phyloP scores from a whole-genome alignment of 305 asterid genomes.

The Fraxinus baroniana region DNA sequence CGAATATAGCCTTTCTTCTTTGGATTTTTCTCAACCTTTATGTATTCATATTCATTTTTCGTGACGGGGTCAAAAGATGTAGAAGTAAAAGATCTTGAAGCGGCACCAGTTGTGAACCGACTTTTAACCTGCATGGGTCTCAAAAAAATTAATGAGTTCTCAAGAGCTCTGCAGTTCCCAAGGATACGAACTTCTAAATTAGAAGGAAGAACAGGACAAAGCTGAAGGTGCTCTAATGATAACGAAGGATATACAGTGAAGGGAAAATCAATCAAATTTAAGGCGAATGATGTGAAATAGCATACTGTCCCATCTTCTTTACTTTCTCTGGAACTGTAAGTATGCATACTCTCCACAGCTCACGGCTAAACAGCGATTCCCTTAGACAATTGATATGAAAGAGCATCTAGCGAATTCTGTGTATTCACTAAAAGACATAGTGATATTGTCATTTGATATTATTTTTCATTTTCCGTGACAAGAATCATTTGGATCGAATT shows the following conservation, averaged over 20 bases:
- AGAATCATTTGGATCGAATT: slow-evolving; percentile 1
- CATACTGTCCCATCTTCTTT: background rate
- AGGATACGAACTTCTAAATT: background rate
- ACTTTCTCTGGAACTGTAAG: background rate
- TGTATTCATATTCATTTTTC: slow-evolving; percentile 74
- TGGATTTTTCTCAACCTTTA: slow-evolving; percentile 97
- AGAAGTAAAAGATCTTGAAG: slow-evolving; percentile 95
- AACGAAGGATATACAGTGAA: slow-evolving; percentile 1
- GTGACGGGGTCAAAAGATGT: slow-evolving; percentile 93
- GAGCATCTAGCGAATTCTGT: slow-evolving; percentile 4
- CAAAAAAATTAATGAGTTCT: slow-evolving; percentile 19
- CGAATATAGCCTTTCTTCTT: slow-evolving; percentile 83
- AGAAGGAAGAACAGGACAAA: slow-evolving; percentile 11
- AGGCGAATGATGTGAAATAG: background rate
- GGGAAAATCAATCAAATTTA: background rate
- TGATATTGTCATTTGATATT: background rate
- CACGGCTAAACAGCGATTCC: slow-evolving; percentile 11
- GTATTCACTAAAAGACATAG: background rate
- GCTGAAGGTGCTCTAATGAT: background rate
- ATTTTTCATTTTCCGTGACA: slow-evolving; percentile 9
- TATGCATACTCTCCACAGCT: slow-evolving; percentile 4
- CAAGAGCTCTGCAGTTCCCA: background rate
- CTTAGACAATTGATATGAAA: background rate
- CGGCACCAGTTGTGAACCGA: slow-evolving; percentile 91
- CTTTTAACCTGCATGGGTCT: slow-evolving; percentile 74